Conservation (phyloP, 2,329 filamentous ascomycete species). For the Cercospora berteroae region DNA sequence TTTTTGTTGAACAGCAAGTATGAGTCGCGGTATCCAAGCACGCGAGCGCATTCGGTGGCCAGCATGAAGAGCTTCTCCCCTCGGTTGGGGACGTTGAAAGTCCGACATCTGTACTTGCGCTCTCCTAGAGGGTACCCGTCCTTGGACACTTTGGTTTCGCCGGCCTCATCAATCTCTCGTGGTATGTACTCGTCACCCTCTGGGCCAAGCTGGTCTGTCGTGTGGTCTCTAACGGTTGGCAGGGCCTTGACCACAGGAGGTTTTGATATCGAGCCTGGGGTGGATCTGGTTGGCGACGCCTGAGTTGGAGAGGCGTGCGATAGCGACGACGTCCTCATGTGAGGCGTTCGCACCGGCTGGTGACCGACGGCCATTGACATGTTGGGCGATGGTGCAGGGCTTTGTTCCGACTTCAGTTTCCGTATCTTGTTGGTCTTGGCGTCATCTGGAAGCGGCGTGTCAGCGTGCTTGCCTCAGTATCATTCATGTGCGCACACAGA, state of each 20-base stretch:
- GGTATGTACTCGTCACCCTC: slow-evolving; percentile 93
- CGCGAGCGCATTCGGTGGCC: slow-evolving; percentile 92
- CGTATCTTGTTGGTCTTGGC: slow-evolving; percentile 50
- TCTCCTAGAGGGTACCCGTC: slow-evolving; percentile 79
- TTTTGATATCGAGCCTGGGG: slow-evolving; percentile 65
- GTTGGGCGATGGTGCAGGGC: slow-evolving; percentile 30
- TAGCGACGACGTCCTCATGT: slow-evolving; percentile 51
- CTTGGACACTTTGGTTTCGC: slow-evolving; percentile 86
- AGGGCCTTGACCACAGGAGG: slow-evolving; percentile 81
- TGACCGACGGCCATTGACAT: slow-evolving; percentile 52
- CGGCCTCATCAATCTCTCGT: slow-evolving; percentile 86
- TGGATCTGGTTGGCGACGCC: slow-evolving; percentile 69
- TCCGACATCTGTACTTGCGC: slow-evolving; percentile 87
- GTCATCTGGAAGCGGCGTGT: slow-evolving; percentile 41
- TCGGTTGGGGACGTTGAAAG: slow-evolving; percentile 86
- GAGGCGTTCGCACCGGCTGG: slow-evolving; percentile 52
- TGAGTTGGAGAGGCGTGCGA: slow-evolving; percentile 57
- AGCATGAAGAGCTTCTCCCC: slow-evolving; percentile 98
- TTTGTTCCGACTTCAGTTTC: slow-evolving; percentile 33
- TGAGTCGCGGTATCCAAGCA: slow-evolving; percentile 92
- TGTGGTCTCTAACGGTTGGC: slow-evolving; percentile 94
- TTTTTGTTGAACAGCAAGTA: slow-evolving; percentile 99
- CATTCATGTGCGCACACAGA: neutral
- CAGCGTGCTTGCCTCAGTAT: slow-evolving; percentile 20
- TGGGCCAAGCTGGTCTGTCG: slow-evolving; percentile 86